Base-by-base conservation (phyloP, 106 monocot genomes). In the Dioscorea alata region DNA sequence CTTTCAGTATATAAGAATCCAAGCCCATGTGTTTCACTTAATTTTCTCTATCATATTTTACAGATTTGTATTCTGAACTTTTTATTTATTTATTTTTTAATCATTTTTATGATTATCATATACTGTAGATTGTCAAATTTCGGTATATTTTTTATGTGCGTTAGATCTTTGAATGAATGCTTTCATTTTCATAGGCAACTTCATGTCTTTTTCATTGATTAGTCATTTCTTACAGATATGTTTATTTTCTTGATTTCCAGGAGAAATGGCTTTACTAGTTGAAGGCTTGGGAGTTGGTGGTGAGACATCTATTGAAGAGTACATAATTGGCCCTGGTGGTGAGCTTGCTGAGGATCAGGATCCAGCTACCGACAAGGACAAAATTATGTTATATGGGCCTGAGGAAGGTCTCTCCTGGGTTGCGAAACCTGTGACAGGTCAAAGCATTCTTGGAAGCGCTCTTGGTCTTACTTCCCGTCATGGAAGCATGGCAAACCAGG, bases 351-450 rank as follows among this genome's bases (percentile, higher is more conserved):
- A 69, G 28, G 84, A 74, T 42, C 61, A 77, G 67, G 53, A 53
- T 10, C 48, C 23, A 69, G 52, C 33, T 31, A 25, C 52, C 13
- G 86, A 76, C 12, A 86, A 82, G 63, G 79, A 86, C 15, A 65
- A 86, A 42, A 64, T 84, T 25, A 81, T 49, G 33, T 49, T 84
- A 33, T 88, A 78, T 53, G 88, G 88, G 23, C 75, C 88, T 65
- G 81, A 84, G 52, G 71, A 71, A 48, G 84, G 84, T 22, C 77
- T 75, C 17, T 88, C 88, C 5, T 88, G 84, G 88, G 81, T 88
- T 50, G 94, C 94, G 2, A 83, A 82, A 60, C 94, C 90, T 33
- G 83, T 83, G 28, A 78, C 71, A 24, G 84, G 87, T 16, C 82
- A 82, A 65, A 88, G 85, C 60, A 18, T 73, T 34, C 75, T 94